Conservation (phyloP, 257 asterid species). For the Jacaranda copaia region DNA sequence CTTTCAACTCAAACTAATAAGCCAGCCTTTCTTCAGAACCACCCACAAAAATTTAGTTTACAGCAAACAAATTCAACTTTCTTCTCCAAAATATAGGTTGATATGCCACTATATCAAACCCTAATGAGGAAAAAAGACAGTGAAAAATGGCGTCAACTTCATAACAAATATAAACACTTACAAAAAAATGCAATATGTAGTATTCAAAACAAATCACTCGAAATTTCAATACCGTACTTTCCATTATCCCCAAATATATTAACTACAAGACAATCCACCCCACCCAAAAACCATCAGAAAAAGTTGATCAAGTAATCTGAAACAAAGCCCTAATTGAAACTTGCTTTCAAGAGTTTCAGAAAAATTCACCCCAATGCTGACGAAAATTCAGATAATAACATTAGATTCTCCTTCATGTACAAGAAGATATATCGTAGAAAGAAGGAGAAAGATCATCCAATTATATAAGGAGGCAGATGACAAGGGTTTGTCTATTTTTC, state of each 20-base stretch:
- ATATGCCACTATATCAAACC: slow-evolving; percentile 34
- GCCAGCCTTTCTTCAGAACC: slow-evolving; percentile 32
- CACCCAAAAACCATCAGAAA: slow-evolving; percentile 3
- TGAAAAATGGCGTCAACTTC: slow-evolving; percentile 9
- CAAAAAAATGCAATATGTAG: slow-evolving; percentile 7
- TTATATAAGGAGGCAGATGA: slow-evolving; percentile 25
- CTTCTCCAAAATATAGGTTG: slow-evolving; percentile 25
- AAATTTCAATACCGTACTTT: slow-evolving; percentile 25
- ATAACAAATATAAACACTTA: slow-evolving; percentile 13
- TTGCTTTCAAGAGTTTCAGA: slow-evolving; percentile 12
- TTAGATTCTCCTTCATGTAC: slow-evolving; percentile 8
- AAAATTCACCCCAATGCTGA: slow-evolving; percentile 44
- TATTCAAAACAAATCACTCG: slow-evolving; percentile 13
- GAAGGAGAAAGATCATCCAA: slow-evolving; percentile 44
- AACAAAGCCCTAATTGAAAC: slow-evolving; percentile 54
- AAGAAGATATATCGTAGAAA: not conserved
- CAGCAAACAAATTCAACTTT: slow-evolving; percentile 29
- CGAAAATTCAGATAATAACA: slow-evolving; percentile 35
- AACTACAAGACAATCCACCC: slow-evolving; percentile 26
- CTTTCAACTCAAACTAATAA: slow-evolving; percentile 9
- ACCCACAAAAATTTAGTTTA: slow-evolving; percentile 24
- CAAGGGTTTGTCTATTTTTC: slow-evolving; percentile 24
- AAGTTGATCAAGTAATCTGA: slow-evolving; percentile 44
- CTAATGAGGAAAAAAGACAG: slow-evolving; percentile 34
- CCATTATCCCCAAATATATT: slow-evolving; percentile 16